phyloP scores from a whole-genome alignment of 164 flowering plant genomes.

The Buxus sempervirens region DNA sequence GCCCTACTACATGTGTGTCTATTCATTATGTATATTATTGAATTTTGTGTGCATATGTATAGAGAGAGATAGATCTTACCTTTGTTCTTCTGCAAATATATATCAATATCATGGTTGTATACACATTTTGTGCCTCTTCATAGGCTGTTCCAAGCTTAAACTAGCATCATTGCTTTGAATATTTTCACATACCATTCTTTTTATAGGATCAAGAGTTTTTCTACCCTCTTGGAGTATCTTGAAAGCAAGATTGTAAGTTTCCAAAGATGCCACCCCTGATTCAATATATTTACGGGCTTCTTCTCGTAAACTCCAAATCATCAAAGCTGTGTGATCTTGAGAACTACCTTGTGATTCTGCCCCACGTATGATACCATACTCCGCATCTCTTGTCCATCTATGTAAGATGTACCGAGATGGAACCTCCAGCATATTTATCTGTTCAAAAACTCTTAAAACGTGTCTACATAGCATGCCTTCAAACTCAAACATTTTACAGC shows the following conservation, averaged over 20 bases:
- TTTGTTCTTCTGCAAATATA: neutral
- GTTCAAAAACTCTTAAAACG: slow-evolving; percentile 44
- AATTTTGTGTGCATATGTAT: too few species aligned
- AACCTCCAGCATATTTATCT: slow-evolving; percentile 39
- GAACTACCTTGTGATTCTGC: slow-evolving; percentile 36
- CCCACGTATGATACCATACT: slow-evolving; percentile 33
- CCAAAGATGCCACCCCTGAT: slow-evolving; percentile 44
- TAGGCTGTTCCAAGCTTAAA: neutral
- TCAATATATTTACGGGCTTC: slow-evolving; percentile 45
- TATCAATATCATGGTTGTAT: neutral
- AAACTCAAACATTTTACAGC: slow-evolving; percentile 60
- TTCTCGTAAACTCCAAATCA: slow-evolving; percentile 61
- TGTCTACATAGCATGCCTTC: slow-evolving; percentile 63
- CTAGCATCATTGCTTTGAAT: neutral
- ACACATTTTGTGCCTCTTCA: neutral
- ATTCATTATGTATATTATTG: too few species aligned
- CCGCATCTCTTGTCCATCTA: slow-evolving; percentile 54
- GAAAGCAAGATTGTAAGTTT: slow-evolving; percentile 46
- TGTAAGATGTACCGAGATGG: slow-evolving; percentile 51
- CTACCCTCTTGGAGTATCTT: slow-evolving; percentile 49
- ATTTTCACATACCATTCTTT: neutral
- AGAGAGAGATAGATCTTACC: neutral
- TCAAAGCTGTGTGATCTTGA: slow-evolving; percentile 40
- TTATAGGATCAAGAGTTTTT: slow-evolving; percentile 23
- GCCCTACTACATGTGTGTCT: too few species aligned